Evolutionary conservation across 2,329 filamentous ascomycete genomes (phyloP).

Genomic region (Zelopaecilomyces penicillatus): DNA sequence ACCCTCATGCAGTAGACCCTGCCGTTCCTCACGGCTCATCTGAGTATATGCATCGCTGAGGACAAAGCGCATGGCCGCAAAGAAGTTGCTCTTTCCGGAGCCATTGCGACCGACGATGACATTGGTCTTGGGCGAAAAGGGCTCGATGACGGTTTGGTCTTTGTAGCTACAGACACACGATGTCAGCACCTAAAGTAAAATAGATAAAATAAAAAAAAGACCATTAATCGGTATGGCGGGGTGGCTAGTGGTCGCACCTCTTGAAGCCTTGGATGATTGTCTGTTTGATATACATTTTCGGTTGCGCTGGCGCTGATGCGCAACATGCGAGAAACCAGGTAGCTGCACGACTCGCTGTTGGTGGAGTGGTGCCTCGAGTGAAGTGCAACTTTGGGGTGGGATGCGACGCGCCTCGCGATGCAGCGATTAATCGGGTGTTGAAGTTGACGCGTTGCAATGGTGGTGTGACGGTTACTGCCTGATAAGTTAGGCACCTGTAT

Average conservation of each 20-base stretch:
- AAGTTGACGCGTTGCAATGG: conserved; percentile 17
- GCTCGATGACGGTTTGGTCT: conserved; percentile 97
- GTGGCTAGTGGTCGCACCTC: conserved; percentile 50
- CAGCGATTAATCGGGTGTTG: conserved; percentile 10
- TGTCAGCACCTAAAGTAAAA: background rate
- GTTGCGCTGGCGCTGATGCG: conserved; percentile 29
- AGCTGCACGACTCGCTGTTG: conserved; percentile 16
- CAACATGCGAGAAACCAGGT: conserved; percentile 23
- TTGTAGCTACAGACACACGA: conserved; percentile 65
- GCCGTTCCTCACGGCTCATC: conserved; percentile 91
- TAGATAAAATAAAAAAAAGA: background rate
- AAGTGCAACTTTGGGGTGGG: conserved; percentile 8
- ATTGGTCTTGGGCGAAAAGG: conserved; percentile 95
- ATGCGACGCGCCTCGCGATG: conserved; percentile 11
- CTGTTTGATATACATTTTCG: conserved; percentile 94
- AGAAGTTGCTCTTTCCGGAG: conserved; percentile 99
- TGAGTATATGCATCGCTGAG: conserved; percentile 96
- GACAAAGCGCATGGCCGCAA: conserved; percentile 96
- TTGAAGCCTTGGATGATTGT: conserved; percentile 99
- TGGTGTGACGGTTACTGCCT: conserved; percentile 16
- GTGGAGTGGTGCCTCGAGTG: conserved; percentile 7
- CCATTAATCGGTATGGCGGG: conserved; percentile 2
- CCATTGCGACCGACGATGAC: conserved; percentile 99
- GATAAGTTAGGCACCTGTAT: conserved; percentile 5
- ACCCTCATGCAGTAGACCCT: conserved; percentile 93